Conservation (phyloP, 345 rosid genomes). For the Syzygium grande region DNA sequence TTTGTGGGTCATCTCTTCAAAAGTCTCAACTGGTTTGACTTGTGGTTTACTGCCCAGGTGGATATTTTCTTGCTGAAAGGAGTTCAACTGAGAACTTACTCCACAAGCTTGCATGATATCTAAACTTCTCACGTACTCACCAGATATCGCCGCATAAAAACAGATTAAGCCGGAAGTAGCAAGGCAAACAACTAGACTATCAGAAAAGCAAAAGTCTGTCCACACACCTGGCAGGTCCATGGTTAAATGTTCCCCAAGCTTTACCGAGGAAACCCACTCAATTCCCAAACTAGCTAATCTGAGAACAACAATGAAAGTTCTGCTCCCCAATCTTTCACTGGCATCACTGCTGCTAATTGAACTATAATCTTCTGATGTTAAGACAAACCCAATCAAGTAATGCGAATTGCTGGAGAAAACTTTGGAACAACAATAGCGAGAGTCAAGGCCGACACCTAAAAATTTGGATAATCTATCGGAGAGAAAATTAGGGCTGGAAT, state of each 20-base stretch:
- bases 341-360: constrained; percentile 22
- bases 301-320: constrained; percentile 48
- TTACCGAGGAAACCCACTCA: constrained; percentile 76
- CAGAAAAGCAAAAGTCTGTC: constrained; percentile 78
- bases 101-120: constrained; percentile 52
- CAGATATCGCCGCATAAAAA: constrained; percentile 60
- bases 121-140: constrained; percentile 46
- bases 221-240: constrained; percentile 36
- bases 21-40: constrained; percentile 15
- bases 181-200: constrained; percentile 82
- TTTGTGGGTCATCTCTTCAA: constrained; percentile 14
- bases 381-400: constrained; percentile 67
- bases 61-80: constrained; percentile 19
- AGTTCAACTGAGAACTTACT: constrained; percentile 19
- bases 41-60: constrained; percentile 16
- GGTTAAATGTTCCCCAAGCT: constrained; percentile 36
- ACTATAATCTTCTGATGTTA: constrained; percentile 31
- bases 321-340: constrained; percentile 19
- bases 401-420: constrained; percentile 76
- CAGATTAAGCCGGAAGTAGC: constrained; percentile 53
- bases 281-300: constrained; percentile 57
- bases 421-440: constrained; percentile 52
- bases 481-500: constrained; percentile 20
- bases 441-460: constrained; percentile 16
- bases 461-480: constrained; percentile 16